Base-by-base conservation (phyloP, 805 yeast species). In the Saturnispora quitensis region DNA sequence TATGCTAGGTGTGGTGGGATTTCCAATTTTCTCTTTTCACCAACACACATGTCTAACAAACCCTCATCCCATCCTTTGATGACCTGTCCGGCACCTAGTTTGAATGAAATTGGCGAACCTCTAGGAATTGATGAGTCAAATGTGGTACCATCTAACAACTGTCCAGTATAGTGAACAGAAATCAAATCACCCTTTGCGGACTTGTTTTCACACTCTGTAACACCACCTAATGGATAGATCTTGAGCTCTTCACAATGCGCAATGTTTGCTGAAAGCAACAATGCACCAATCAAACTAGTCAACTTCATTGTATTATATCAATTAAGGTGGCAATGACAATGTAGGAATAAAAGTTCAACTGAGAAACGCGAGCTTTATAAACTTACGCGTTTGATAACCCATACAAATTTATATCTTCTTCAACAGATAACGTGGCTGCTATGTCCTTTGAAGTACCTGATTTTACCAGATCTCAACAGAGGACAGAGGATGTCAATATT, bases 41-140 rank as follows among this genome's bases (percentile, higher is more conserved):
- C 96, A 65, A 87, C 72, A 68, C 97, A 89, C 95, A 86, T 86
- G 34, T 84, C 81, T 38, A 73, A 59, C 48, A 89, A 70, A 42
- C 97, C 97, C 68, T 83, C 80, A 56, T 89, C 97, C 97, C 97
- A 89, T 53, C 97, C 97, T 54, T 74, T 63, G 62, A 89, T 89
- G 33, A 89, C 97, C 60, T 78, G 83, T 5, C 95, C 90, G 25
- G 68, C 66, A 42, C 97, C 97, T 50, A 90, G 69, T n/a, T 68
- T 68, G 68, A 89, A 89, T 42, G 74, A 65, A 54, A 89, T 72
- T 45, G 97, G 97, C 44, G 66, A 60, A 13, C 79, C 81, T 62
- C 95, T 77, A 22, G 65, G 62, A 52, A 74, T 68, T 1, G 95
- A 86, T 9, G 87, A 77, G 67, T 89, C 97, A 62, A 89, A 90